These are phyloP conservation scores for Dryas octopetala DNA, from an alignment of 306 rosid genomes.

Conservation along the genomic window DNA sequence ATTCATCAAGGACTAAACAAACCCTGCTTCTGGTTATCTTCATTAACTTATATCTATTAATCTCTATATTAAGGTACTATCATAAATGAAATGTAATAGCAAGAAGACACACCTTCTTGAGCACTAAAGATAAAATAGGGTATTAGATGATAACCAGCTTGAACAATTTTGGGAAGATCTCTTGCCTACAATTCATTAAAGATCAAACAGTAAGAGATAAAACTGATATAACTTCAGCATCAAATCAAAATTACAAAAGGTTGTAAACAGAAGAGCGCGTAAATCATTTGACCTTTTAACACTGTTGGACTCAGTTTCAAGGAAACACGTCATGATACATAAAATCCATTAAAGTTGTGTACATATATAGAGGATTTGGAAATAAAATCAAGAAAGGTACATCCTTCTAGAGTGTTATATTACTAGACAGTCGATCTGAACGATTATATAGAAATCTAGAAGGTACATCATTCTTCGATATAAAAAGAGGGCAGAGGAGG, in stretches of 20 bases:
- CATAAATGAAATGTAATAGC: constrained; percentile 5
- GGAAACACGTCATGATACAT: neutral
- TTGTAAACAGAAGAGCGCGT: neutral
- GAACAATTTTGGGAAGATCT: constrained; percentile 80
- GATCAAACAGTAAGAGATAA: constrained; percentile 18
- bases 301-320: neutral
- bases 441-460: neutral
- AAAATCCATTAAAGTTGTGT: neutral
- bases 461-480: neutral
- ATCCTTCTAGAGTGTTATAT: no score
- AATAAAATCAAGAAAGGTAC: neutral
- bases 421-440: neutral
- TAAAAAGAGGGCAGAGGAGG: neutral
- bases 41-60: neutral
- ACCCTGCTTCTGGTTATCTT: neutral
- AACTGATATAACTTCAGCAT: neutral
- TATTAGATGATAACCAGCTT: constrained; percentile 75
- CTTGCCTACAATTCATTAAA: constrained; percentile 66
- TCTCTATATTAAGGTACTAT: neutral
- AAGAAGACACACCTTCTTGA: constrained; percentile 73
- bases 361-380: neutral
- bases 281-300: neutral
- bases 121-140: constrained; percentile 92
- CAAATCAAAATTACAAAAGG: neutral
- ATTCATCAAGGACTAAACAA: neutral